A percentile compares a stretch with the other conserved stretches of the same genome.
Evolutionary conservation across 192 early-diverging fungal genomes (phyloP).

Genomic region (Coemansia sp.): DNA sequence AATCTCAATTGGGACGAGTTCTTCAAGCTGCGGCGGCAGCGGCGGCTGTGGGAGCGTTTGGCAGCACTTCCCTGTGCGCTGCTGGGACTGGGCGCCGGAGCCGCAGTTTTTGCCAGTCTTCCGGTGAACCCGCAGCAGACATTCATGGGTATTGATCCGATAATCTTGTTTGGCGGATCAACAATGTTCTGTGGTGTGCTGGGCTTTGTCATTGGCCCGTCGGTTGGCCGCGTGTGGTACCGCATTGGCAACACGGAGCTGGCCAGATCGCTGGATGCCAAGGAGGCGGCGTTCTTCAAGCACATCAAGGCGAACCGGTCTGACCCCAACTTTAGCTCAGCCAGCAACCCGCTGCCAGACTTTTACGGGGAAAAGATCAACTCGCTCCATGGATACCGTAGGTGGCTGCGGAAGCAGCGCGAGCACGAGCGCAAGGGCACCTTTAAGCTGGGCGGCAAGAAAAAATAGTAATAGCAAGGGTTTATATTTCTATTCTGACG

Average conservation of each 20-base stretch:
- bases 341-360: constrained; percentile 79
- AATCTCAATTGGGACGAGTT: constrained; percentile 62
- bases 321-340: constrained; percentile 62
- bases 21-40: constrained; percentile 61
- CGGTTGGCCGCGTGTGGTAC: constrained; percentile 61
- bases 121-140: constrained; percentile 62
- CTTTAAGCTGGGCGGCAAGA: constrained; percentile 57
- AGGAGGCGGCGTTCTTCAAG: constrained; percentile 58
- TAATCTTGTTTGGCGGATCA: constrained; percentile 56
- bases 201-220: constrained; percentile 64
- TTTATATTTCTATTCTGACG: constrained; percentile 2
- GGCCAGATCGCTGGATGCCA: constrained; percentile 45
- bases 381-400: constrained; percentile 75
- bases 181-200: constrained; percentile 58
- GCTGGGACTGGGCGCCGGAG: constrained; percentile 48
- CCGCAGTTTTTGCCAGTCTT: constrained; percentile 56
- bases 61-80: constrained; percentile 57
- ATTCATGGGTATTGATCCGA: constrained; percentile 65
- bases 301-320: constrained; percentile 65
- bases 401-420: constrained; percentile 87
- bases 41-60: constrained; percentile 62
- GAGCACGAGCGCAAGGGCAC: constrained; percentile 69
- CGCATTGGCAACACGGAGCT: constrained; percentile 51
- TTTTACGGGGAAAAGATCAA: constrained; percentile 93
- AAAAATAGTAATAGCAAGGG: not conserved